Base-by-base conservation (phyloP, 768 basidiomycete genomes). In the Lentinula aciculospora region DNA sequence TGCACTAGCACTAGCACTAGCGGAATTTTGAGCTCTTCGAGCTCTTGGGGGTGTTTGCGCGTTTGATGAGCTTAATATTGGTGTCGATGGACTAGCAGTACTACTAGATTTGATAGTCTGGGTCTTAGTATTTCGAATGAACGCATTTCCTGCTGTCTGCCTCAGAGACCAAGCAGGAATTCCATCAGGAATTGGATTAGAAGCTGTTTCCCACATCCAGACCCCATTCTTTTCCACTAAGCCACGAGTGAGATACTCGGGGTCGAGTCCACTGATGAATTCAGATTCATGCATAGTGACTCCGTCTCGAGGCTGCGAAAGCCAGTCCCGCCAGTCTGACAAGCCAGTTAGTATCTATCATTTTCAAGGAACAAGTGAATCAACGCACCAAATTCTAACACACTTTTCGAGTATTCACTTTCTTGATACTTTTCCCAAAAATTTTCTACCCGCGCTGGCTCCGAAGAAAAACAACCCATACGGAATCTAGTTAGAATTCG, bases 381-480 rank as follows among this genome's bases (percentile, higher is more conserved):
- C 10, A 15, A 48, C 56, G 21, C 28, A 48, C 56, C 56, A 48
- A 57, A 57, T 9, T 57, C 56, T 13, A 48, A 28, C 6, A 36
- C n/a, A 25, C 36, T 19, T n/a, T 36, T 48, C 2, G 19, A 32
- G 23, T 57, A 57, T 28, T 47, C 56, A 21, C 17, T 48, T 23
- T 57, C 56, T 13, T 34, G 23, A 27, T 48, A 48, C 46, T 57
- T 7, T 3, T 27, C 36, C 56, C 56, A 57, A 23, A 57, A 57
- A n/a, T 28, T 34, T 32, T 46, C 46, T 23, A 48, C 56, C 15
- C 23, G 7, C 4, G 28, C 10, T 23, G 28, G 23, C 21, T 57
- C 56, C n/a, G 42, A 46, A 8, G 56, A 57, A 31, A 57, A 57
- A 27, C 45, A 57, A 9, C 45, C 56, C 44, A 32, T 46, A 7